Evolutionary conservation across 2,329 filamentous ascomycete genomes (phyloP).

Genomic region (Stachybotrys chlorohalonatus): DNA sequence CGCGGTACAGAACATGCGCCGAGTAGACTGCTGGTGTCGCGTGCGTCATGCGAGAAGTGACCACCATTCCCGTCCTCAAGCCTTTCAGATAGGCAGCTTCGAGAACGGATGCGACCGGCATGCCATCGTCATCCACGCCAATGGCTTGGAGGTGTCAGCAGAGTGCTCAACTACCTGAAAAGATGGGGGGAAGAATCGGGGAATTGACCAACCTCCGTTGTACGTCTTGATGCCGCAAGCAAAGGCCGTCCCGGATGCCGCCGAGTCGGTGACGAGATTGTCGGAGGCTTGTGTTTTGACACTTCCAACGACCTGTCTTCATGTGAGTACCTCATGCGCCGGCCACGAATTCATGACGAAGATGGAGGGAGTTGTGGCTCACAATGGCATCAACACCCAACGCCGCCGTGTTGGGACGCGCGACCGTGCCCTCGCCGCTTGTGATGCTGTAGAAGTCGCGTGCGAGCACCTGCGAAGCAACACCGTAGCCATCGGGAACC

Average conservation of each 20-base stretch:
- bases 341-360: not conserved
- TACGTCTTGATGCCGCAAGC: slow-evolving; percentile 14
- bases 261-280: slow-evolving; percentile 13
- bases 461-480: slow-evolving; percentile 19
- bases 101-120: slow-evolving; percentile 12
- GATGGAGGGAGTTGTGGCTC: not conserved
- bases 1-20: slow-evolving; percentile 12
- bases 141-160: slow-evolving; percentile 4
- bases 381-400: slow-evolving; percentile 13
- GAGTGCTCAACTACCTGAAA: not conserved
- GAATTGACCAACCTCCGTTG: slow-evolving; percentile 8
- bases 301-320: not conserved
- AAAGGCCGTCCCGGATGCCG: slow-evolving; percentile 6
- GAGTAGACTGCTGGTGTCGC: slow-evolving; percentile 13
- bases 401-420: slow-evolving; percentile 7
- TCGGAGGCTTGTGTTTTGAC: slow-evolving; percentile 9
- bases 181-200: not conserved
- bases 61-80: slow-evolving; percentile 13
- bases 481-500: slow-evolving; percentile 15
- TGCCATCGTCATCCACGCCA: slow-evolving; percentile 10
- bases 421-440: slow-evolving; percentile 7
- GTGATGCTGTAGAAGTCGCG: slow-evolving; percentile 11
- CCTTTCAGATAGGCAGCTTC: slow-evolving; percentile 13
- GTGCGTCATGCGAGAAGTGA: slow-evolving; percentile 13
- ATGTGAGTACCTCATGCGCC: not conserved